Conservation (phyloP, 306 rosid species). For the apple (Malus domestica) region DNA sequence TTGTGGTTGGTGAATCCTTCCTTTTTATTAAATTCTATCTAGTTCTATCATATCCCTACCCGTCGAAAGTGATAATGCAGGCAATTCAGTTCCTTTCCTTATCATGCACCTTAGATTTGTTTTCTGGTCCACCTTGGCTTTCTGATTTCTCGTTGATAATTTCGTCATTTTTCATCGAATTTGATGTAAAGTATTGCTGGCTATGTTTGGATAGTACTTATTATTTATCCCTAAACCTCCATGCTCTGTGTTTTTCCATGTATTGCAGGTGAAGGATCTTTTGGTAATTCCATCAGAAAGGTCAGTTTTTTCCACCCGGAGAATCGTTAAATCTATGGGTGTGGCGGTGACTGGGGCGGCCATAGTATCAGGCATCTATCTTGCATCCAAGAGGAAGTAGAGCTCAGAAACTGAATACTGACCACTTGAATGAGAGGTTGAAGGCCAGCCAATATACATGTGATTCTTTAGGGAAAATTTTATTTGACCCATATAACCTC, state of each 20-base stretch:
- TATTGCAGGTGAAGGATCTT: slow-evolving; percentile 67
- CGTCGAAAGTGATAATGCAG: neutral
- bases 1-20: slow-evolving; percentile 45
- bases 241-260: neutral
- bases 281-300: slow-evolving; percentile 49
- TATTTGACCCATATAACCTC: too few species aligned
- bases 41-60: too few species aligned
- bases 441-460: neutral
- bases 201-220: neutral
- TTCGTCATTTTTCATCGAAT: neutral
- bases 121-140: neutral
- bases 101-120: neutral
- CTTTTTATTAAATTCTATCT: neutral
- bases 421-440: neutral
- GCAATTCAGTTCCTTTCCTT: neutral
- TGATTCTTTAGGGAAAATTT: neutral
- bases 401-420: neutral
- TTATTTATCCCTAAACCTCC: neutral
- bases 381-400: slow-evolving; percentile 48
- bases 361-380: slow-evolving; percentile 69
- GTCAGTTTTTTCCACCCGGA: slow-evolving; percentile 29
- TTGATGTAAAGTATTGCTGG: neutral
- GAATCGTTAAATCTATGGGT: slow-evolving; percentile 42
- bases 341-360: slow-evolving; percentile 67
- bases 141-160: neutral